phyloP scores from a whole-genome alignment of 495 filamentous ascomycete species.

The Neurospora terricola region DNA sequence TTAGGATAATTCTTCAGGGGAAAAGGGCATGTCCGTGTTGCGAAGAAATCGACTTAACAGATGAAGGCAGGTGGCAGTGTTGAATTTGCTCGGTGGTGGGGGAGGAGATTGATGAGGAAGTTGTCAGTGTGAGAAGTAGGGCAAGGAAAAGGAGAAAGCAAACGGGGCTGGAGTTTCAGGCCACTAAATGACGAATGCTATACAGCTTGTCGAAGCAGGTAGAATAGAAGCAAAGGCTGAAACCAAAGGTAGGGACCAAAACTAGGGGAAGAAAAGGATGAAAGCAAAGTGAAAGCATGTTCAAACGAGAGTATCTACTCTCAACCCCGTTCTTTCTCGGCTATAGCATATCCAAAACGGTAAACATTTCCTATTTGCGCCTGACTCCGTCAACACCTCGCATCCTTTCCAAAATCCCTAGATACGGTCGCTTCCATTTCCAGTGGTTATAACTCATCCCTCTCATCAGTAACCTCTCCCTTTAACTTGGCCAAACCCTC shows the following conservation, averaged over 20 bases:
- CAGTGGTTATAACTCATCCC: slow-evolving; percentile 16
- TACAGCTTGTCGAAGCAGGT: not conserved
- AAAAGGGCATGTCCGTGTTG: not conserved
- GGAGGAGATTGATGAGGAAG: not conserved
- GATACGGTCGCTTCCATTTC: not conserved
- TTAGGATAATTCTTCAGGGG: not conserved
- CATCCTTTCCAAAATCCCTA: not conserved
- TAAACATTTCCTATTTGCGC: not conserved
- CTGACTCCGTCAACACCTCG: not conserved
- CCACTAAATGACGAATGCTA: not conserved
- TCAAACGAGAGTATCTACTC: not conserved
- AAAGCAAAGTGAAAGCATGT: not conserved
- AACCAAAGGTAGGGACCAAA: not conserved
- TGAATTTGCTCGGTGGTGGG: not conserved
- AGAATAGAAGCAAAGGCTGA: not conserved
- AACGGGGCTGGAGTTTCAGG: not conserved
- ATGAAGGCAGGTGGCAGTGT: not conserved
- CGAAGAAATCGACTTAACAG: not conserved
- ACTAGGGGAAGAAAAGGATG: not conserved
- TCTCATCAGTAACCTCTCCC: not conserved
- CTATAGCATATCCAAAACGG: not conserved
- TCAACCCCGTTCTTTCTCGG: not conserved
- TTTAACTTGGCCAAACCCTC: slow-evolving; percentile 12
- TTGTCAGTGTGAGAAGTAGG: not conserved
- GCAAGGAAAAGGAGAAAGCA: not conserved